Evolutionary conservation across 176 grass and related monocot species (phyloP).

Genomic region (Themeda triandra): DNA sequence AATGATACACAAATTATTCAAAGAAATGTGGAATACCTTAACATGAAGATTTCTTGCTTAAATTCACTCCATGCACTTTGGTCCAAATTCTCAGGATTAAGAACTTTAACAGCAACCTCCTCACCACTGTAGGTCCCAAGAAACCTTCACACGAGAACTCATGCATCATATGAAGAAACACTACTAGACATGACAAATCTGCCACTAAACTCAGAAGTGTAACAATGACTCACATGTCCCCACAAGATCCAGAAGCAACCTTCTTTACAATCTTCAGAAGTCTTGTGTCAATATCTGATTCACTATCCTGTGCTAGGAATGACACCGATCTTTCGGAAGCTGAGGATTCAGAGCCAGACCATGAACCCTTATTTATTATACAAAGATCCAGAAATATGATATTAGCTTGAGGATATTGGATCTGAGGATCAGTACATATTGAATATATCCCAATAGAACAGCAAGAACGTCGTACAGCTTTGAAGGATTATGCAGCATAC

Average conservation of each 20-base stretch:
- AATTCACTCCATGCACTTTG: slow-evolving; percentile 60
- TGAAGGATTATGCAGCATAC: slow-evolving; percentile 23
- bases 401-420: slow-evolving; percentile 1
- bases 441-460: not conserved
- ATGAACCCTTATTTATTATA: slow-evolving; percentile 58
- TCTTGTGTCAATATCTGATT: slow-evolving; percentile 63
- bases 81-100: slow-evolving; percentile 52
- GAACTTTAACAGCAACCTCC: slow-evolving; percentile 74
- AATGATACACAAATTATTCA: not conserved
- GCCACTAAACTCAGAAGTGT: slow-evolving; percentile 1
- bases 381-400: not conserved
- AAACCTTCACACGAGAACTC: slow-evolving; percentile 47
- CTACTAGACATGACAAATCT: slow-evolving; percentile 7
- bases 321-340: slow-evolving; percentile 42
- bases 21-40: slow-evolving; percentile 53
- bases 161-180: not conserved
- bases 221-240: slow-evolving; percentile 60
- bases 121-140: slow-evolving; percentile 60
- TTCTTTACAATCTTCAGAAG: slow-evolving; percentile 58
- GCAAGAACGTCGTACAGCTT: not conserved
- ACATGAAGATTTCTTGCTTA: slow-evolving; percentile 70
- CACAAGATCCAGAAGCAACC: slow-evolving; percentile 67
- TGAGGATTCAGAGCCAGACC: slow-evolving; percentile 79
- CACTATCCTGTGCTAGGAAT: slow-evolving; percentile 43
- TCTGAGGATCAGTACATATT: not conserved